Conservation (phyloP, 495 filamentous ascomycete species). For the Tuber microsphaerosporum region DNA sequence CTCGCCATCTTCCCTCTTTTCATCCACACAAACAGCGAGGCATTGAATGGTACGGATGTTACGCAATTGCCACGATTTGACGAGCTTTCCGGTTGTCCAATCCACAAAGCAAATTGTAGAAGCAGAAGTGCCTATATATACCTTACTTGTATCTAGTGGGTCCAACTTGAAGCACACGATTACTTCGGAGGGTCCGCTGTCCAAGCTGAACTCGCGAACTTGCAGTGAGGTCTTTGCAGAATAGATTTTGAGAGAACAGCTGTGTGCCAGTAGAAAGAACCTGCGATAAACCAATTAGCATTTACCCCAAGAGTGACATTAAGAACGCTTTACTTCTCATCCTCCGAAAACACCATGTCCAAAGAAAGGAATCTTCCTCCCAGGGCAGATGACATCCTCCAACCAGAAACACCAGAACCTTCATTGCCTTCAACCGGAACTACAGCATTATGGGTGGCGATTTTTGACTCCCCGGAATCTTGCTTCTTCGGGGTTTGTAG, state of each 20-base stretch:
- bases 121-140: constrained; percentile 64
- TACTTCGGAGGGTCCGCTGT: constrained; percentile 28
- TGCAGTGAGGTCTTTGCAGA: constrained; percentile 72
- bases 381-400: constrained; percentile 47
- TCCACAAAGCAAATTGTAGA: constrained; percentile 66
- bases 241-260: constrained; percentile 66
- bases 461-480: background rate
- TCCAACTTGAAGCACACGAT: constrained; percentile 57
- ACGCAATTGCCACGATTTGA: constrained; percentile 48
- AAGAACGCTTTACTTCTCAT: constrained; percentile 62
- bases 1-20: constrained; percentile 16
- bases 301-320: constrained; percentile 5
- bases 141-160: constrained; percentile 49
- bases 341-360: constrained; percentile 68
- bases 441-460: background rate
- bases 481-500: constrained; percentile 6
- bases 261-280: constrained; percentile 60
- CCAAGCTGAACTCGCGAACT: constrained; percentile 54
- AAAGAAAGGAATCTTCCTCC: constrained; percentile 64
- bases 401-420: constrained; percentile 6
- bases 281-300: constrained; percentile 46
- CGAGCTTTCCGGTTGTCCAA: constrained; percentile 57
- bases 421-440: background rate
- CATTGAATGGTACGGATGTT: constrained; percentile 39
- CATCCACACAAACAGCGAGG: constrained; percentile 33